Conservation (phyloP, 306 rosid genomes). For the Betula pendula region DNA sequence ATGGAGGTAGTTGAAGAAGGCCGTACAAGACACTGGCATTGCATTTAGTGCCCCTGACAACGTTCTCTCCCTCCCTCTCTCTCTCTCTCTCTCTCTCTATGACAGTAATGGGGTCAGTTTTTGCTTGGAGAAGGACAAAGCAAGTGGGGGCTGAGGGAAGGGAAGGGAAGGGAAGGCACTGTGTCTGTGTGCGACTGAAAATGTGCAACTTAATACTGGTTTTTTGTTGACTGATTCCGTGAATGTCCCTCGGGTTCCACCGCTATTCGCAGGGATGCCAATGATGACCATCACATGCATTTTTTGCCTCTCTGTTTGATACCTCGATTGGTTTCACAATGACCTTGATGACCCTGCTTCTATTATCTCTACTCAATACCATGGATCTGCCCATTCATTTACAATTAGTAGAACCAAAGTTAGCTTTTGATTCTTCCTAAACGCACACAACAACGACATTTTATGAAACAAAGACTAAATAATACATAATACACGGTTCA, state of each 20-base stretch:
- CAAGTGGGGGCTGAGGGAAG: not conserved
- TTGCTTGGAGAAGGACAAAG: not conserved
- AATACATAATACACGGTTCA: not conserved
- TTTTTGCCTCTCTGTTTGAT: not conserved
- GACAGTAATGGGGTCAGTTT: conserved; percentile 44
- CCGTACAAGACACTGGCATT: conserved; percentile 27
- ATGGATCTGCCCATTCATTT: not conserved
- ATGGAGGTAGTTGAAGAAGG: conserved; percentile 44
- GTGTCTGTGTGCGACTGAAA: not conserved
- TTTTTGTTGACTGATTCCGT: not conserved
- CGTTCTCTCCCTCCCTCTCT: not conserved
- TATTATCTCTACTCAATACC: not conserved
- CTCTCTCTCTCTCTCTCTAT: conserved; percentile 15
- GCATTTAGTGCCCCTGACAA: conserved; percentile 34
- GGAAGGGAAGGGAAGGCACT: not conserved
- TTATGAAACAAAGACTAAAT: not conserved
- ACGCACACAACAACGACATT: too few species aligned
- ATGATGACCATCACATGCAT: conserved; percentile 24
- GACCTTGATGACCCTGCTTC: conserved; percentile 3
- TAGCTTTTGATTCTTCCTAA: too few species aligned
- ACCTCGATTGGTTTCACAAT: not conserved
- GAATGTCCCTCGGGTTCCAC: conserved; percentile 3
- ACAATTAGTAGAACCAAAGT: not conserved
- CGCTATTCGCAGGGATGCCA: conserved; percentile 27
- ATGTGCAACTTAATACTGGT: not conserved